Evolutionary conservation across 306 rosid species (phyloP).

Genomic region (Albizia julibrissin): DNA sequence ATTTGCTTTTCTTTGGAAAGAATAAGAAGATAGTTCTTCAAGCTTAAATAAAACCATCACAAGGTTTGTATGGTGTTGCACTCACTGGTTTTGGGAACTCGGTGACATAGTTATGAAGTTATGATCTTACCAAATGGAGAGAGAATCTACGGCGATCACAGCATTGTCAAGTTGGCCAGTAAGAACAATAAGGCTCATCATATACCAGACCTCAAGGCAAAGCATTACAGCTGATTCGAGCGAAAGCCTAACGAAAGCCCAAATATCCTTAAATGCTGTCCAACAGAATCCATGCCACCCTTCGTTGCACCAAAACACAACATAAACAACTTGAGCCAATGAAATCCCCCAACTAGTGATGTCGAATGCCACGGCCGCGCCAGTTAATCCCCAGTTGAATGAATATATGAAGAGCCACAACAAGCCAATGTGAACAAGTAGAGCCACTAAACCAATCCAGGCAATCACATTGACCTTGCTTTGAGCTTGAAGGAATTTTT

Average conservation of each 20-base stretch:
- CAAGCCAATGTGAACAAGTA: conserved; percentile 53
- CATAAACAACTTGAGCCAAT: conserved; percentile 65
- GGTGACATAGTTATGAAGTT: neutral
- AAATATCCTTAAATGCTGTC: conserved; percentile 75
- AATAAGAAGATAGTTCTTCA: neutral
- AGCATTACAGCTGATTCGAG: conserved; percentile 93
- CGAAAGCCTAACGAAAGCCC: conserved; percentile 86
- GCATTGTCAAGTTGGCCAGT: conserved; percentile 82
- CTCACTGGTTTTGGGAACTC: neutral
- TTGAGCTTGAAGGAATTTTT: conserved; percentile 87
- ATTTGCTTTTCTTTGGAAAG: neutral
- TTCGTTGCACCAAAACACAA: conserved; percentile 77
- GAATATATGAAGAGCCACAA: conserved; percentile 64
- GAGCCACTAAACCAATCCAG: conserved; percentile 64
- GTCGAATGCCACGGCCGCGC: conserved; percentile 74
- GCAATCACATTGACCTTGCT: conserved; percentile 74
- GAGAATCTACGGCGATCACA: conserved; percentile 72
- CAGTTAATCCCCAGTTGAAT: conserved; percentile 59
- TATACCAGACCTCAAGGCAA: conserved; percentile 90
- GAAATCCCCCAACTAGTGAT: conserved; percentile 70
- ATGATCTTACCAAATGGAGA: conserved; percentile 74
- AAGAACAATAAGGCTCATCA: conserved; percentile 71
- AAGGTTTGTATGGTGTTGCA: too few species aligned
- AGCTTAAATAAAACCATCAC: neutral
- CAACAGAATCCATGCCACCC: conserved; percentile 80